These are phyloP conservation scores for Neurospora sp. DNA, from an alignment of 2,329 filamentous ascomycete species.

Conservation along the genomic window DNA sequence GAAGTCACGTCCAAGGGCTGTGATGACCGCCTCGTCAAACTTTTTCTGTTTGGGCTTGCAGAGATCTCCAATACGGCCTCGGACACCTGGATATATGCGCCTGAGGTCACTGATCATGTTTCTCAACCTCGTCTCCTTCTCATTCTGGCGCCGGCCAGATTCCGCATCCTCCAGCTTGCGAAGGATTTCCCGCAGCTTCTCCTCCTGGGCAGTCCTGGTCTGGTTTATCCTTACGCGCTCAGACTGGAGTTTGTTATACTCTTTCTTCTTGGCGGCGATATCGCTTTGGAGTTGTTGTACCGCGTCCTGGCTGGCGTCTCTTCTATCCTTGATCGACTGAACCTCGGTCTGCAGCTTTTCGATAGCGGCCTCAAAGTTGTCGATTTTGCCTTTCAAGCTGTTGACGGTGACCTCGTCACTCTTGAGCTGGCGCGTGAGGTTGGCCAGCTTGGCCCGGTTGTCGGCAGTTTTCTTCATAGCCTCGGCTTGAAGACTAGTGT, in stretches of 20 bases:
- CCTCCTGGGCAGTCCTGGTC: conserved; percentile 78
- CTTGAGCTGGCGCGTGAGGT: conserved; percentile 78
- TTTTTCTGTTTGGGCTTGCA: conserved; percentile 97
- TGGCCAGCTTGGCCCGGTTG: conserved; percentile 75
- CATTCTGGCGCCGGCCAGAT: conserved; percentile 74
- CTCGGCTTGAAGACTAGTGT: conserved; percentile 73
- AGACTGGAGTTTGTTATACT: conserved; percentile 75
- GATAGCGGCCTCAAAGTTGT: conserved; percentile 62
- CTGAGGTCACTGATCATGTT: conserved; percentile 81
- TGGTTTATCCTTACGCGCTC: conserved; percentile 74
- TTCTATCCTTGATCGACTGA: conserved; percentile 57
- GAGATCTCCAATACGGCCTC: conserved; percentile 79
- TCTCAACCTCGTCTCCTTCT: conserved; percentile 67
- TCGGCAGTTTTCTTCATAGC: conserved; percentile 73
- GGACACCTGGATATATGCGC: conserved; percentile 83
- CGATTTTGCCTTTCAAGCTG: conserved; percentile 80
- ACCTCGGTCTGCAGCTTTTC: conserved; percentile 67
- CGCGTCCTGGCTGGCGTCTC: conserved; percentile 47
- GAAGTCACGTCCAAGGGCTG: conserved; percentile 84
- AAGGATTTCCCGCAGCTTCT: conserved; percentile 75
- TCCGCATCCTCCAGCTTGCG: conserved; percentile 77
- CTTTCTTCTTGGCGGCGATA: conserved; percentile 83
- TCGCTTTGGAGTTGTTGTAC: conserved; percentile 63
- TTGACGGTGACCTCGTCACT: conserved; percentile 87
- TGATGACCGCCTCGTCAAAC: conserved; percentile 85